Evolutionary conservation across 2,329 filamentous ascomycete genomes (phyloP).

Genomic region (Sporothrix luriei): DNA sequence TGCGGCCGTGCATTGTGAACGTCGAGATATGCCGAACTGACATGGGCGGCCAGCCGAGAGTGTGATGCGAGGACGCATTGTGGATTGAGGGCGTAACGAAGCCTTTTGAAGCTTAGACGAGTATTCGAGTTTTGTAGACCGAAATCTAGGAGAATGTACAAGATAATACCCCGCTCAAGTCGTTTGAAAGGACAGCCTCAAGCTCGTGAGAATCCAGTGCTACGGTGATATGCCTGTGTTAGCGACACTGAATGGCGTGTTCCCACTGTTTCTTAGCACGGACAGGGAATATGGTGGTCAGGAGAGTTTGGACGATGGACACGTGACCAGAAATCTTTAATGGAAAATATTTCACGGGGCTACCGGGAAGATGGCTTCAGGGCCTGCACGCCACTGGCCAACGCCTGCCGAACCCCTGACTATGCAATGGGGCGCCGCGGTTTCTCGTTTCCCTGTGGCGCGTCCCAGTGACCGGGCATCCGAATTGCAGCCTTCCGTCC

Average conservation of each 20-base stretch:
- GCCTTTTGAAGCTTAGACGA: neutral
- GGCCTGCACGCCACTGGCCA: neutral
- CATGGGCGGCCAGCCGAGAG: neutral
- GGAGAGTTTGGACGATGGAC: too few relatives aligned
- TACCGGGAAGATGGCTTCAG: neutral
- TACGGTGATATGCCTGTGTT: too few relatives aligned
- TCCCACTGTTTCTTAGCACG: too few relatives aligned
- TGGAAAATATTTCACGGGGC: neutral
- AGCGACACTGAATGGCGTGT: neutral
- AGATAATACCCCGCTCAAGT: too few relatives aligned
- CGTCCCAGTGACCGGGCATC: constrained; percentile 10
- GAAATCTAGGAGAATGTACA: neutral
- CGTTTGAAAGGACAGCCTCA: neutral
- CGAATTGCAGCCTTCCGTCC: neutral
- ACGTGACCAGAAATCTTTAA: too few relatives aligned
- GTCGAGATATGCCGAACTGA: neutral
- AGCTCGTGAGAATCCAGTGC: neutral
- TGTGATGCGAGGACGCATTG: neutral
- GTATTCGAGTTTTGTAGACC: neutral
- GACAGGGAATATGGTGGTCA: too few relatives aligned
- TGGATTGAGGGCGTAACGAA: too few relatives aligned
- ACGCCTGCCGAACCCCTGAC: neutral
- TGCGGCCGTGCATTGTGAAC: neutral
- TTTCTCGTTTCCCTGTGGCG: constrained; percentile 13
- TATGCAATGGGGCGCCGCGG: constrained; percentile 14